Evolutionary conservation across 192 early-diverging fungal genomes (phyloP), one percentile per base, ranked within the genome.

Genomic region (Backusella luteola): DNA sequence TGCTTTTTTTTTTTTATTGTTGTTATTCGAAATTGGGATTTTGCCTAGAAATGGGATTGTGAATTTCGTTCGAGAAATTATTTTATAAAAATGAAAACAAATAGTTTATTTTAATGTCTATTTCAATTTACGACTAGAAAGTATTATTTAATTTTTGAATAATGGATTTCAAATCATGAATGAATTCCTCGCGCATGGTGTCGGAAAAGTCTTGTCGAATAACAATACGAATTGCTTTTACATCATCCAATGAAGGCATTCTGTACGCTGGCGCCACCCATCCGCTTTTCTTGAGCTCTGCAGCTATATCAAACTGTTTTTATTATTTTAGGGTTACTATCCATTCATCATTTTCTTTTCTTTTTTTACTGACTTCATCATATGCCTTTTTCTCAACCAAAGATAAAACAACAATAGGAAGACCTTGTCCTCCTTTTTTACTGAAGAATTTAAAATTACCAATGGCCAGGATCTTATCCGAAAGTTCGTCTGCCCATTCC

Each of bases 261-360:
- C 86, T 84, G 76, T 94, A 94, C 49, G 90, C 90, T 66, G 93
- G 92, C 1, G 91, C 89, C 67, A 94, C 90, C 91, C 92, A 94
- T 7, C 90, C 90, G 52, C 87, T 86, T 63, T 90, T 86, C 41
- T 87, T 89, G 44, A 93, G 80, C 73, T 89, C 76, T 32, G 81
- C 84, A 9, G 89, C 81, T 32, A 93, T 71, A 34, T 86, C 84
- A 71, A 85, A 87, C 86, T 53, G 3, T 53, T 21, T 49, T 8
- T 12, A 42, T 17, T 44, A 17, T 93, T 86, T 53, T 63, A 79
- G 80, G 1, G 32, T 46, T 9, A 11, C 23, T 53, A 23, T 19
- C 8, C 42, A 44, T 19, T 4, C 14, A 32, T 6, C n/a, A 19
- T 53, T 4, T 19, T 23, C 11, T 53, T 9, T 23, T 53, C 6